Conservation (phyloP, 495 filamentous ascomycete genomes). For the Talaromyces thailandensis region DNA sequence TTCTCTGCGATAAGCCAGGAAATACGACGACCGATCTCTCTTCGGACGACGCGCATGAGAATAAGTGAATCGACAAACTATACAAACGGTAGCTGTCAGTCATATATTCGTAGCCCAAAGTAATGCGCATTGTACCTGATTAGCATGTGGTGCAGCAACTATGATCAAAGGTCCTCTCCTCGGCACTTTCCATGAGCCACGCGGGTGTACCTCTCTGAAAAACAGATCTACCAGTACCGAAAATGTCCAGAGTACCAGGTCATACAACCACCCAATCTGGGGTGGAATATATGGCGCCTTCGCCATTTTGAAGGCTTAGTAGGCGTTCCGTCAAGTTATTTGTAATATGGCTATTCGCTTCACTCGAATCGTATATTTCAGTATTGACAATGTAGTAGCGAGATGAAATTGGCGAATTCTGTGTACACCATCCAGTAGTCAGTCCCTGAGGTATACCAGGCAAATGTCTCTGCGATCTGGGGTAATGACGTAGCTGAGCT, state of each 20-base stretch:
- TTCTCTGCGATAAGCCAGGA: conserved; percentile 91
- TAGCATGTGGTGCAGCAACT: conserved; percentile 96
- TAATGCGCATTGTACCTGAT: conserved; percentile 55
- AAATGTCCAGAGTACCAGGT: conserved; percentile 71
- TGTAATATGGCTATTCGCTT: neutral
- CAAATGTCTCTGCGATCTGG: neutral
- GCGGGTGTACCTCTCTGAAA: conserved; percentile 94
- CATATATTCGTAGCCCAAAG: neutral
- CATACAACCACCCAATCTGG: conserved; percentile 69
- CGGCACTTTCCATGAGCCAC: conserved; percentile 88
- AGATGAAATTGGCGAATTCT: neutral
- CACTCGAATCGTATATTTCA: neutral
- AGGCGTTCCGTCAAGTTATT: neutral
- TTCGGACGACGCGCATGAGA: conserved; percentile 78
- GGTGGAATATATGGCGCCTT: conserved; percentile 52
- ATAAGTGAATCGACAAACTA: conserved; percentile 94
- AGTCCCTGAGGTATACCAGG: neutral
- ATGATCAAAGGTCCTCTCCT: conserved; percentile 82
- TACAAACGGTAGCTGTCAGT: neutral
- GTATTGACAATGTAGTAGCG: neutral
- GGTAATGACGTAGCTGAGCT: conserved; percentile 1
- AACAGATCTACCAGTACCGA: conserved; percentile 87
- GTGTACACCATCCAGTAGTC: neutral
- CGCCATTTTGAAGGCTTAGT: conserved; percentile 11
- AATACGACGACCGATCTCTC: conserved; percentile 78